These are phyloP conservation scores for Hymenoscyphus fraxineus DNA, from an alignment of 2,329 filamentous ascomycete genomes.

Conservation along the genomic window DNA sequence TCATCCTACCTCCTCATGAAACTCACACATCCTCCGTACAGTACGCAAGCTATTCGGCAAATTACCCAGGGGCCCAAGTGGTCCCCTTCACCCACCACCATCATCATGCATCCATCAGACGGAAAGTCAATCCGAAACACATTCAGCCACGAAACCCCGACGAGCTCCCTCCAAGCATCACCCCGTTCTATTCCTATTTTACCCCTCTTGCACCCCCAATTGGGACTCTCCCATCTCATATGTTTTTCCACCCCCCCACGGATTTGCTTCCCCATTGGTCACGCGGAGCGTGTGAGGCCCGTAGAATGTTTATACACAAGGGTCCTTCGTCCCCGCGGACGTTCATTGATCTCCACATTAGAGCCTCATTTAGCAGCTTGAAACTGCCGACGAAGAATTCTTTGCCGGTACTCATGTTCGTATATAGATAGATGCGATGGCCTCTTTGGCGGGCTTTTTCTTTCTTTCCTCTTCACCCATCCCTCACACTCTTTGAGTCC, in stretches of 20 bases:
- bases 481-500: neutral
- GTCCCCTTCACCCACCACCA: neutral
- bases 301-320: constrained; percentile 2
- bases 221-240: neutral
- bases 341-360: neutral
- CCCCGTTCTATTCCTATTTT: neutral
- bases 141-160: neutral
- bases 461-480: neutral
- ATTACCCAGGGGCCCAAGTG: neutral
- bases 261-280: neutral
- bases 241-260: neutral
- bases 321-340: neutral
- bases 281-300: neutral
- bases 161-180: neutral
- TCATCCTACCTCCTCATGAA: too few species aligned
- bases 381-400: neutral
- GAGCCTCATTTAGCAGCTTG: neutral
- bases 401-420: neutral
- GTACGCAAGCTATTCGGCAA: neutral
- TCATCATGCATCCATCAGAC: neutral
- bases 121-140: constrained; percentile 4
- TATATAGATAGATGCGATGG: constrained; percentile 1
- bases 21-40: too few species aligned
- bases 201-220: neutral
- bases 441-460: neutral